Evolutionary conservation across 306 rosid species (phyloP).

Genomic region (Vigna mungo): DNA sequence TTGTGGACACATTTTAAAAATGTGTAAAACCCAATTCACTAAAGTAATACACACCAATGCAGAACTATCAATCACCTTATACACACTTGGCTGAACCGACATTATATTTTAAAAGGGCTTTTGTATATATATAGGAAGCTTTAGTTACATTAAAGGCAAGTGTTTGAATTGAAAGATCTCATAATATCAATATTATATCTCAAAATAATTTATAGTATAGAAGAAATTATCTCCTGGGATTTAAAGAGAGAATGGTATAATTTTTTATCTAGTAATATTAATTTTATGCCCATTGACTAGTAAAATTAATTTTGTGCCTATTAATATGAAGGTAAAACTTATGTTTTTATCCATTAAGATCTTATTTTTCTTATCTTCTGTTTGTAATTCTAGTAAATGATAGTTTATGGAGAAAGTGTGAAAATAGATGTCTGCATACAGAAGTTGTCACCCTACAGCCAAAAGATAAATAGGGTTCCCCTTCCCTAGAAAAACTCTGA

Average conservation of each 20-base stretch:
- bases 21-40: not conserved
- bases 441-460: constrained; percentile 23
- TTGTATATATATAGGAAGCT: not conserved
- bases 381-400: too few species aligned
- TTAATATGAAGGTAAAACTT: too few species aligned
- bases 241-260: too few species aligned
- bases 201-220: not conserved
- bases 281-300: too few species aligned
- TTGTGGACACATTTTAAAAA: not conserved
- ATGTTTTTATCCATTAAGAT: too few species aligned
- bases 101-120: not conserved
- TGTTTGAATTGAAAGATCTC: not conserved
- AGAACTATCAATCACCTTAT: not conserved
- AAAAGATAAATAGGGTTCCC: too few species aligned
- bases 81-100: not conserved
- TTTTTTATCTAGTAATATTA: too few species aligned
- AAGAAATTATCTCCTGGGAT: not conserved
- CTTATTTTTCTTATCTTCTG: too few species aligned
- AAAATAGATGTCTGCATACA: constrained; percentile 15
- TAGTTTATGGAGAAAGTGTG: constrained; percentile 23
- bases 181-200: not conserved
- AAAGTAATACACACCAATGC: not conserved
- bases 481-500: not conserved
- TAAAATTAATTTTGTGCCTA: too few species aligned
- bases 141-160: not conserved